Conservation (phyloP, 2,329 filamentous ascomycete genomes). For the Colletotrichum shisoi region DNA sequence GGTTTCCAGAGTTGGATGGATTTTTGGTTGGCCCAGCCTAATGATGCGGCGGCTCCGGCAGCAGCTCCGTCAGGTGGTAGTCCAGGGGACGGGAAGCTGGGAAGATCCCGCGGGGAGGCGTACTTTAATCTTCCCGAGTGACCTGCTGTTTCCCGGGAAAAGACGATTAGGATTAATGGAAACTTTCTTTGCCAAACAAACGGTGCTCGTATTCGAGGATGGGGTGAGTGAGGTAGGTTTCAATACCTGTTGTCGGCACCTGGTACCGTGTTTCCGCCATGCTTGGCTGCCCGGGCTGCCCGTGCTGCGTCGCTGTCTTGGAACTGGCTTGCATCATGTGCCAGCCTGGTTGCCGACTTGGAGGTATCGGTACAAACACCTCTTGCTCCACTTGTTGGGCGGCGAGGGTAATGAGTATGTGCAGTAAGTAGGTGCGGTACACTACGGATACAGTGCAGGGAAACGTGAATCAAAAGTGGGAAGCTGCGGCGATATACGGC, state of each 20-base stretch:
- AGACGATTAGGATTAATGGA: constrained; percentile 5
- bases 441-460: not conserved
- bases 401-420: not conserved
- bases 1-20: constrained; percentile 72
- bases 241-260: constrained; percentile 37
- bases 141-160: constrained; percentile 20
- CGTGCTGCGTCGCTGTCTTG: constrained; percentile 30
- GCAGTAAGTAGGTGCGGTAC: too few species aligned
- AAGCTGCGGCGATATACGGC: constrained; percentile 13
- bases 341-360: constrained; percentile 34
- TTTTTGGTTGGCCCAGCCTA: constrained; percentile 76
- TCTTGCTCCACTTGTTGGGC: constrained; percentile 17
- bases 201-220: constrained; percentile 27
- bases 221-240: constrained; percentile 24
- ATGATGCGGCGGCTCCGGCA: constrained; percentile 75
- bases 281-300: constrained; percentile 27
- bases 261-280: constrained; percentile 39
- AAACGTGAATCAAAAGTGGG: constrained; percentile 3
- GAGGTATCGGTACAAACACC: constrained; percentile 19
- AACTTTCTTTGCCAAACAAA: not conserved
- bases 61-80: constrained; percentile 65
- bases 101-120: constrained; percentile 75
- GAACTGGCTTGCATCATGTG: constrained; percentile 37
- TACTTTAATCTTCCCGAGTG: constrained; percentile 67
- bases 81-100: constrained; percentile 75